Base-by-base conservation (phyloP, 2,329 filamentous ascomycete genomes). In the Pseudogymnoascus sp. region DNA sequence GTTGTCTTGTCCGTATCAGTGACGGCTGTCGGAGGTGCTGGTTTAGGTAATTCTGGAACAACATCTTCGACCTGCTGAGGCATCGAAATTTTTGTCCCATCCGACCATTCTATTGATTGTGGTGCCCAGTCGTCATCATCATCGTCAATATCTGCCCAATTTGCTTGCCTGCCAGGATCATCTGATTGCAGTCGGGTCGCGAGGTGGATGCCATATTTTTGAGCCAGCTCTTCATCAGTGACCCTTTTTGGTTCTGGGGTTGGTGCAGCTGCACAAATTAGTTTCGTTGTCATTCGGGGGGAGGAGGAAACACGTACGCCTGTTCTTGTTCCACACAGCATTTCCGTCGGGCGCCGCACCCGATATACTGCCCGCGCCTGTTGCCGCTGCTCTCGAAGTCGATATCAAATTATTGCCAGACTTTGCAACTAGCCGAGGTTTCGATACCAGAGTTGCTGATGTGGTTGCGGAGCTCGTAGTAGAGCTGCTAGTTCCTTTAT, bases 141-240 rank as follows among this genome's bases (percentile, higher is more conserved):
- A 62, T 94, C 90, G 64, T 94, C 90, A 63, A 93, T 92, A 70
- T 95, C 90, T 22, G 90, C 90, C 90, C 90, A 95, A 71, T 92
- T 93, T 32, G 87, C 85, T 68, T 91, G 88, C 62, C 89, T 89
- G 62, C 84, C 83, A 60, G 79, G 74, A 70, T 91, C 89, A 66
- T 93, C 89, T 58, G 88, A 82, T 65, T 90, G 87, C 61, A 94
- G 77, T 67, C 90, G 86, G 67, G 82, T 90, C 61, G 90, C 89
- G 75, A 95, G 82, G 71, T 94, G 90, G 68, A 94, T 94, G 32
- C 90, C 90, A 73, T 90, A 91, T 71, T 91, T 89, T 72, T 91
- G 88, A 69, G 85, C 83, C 32, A 95, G 79, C 71, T 95, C 90
- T 71, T 95, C 90, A 68, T 95, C 90, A 3, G 90, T 93, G 62